Evolutionary conservation across 2,329 filamentous ascomycete genomes (phyloP), one percentile per base, ranked within the genome.

Genomic region (Clarireedia homoeocarpa): DNA sequence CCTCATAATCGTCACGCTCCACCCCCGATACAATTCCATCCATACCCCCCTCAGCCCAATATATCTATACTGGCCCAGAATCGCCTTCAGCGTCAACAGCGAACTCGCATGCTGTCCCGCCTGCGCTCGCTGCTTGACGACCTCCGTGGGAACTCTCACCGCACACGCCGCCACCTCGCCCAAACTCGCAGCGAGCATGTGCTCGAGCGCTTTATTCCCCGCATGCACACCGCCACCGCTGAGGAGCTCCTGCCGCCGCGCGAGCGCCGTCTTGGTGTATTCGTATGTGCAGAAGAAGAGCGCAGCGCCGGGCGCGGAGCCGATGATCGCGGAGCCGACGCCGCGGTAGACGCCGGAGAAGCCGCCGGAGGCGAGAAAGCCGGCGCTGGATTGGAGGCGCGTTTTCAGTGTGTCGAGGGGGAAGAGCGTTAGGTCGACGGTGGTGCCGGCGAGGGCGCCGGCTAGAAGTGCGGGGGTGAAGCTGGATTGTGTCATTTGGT

Each of bases 391-490:
- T 75, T 99, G 94, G 6, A 99, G 89, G 15, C 94, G 91, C 45
- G 95, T 99, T 76, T 99, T 99, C 70, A 99, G 85, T 0, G 94
- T 99, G 80, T 99, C 95, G 78, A 99, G 90, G 0, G 94, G 94
- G 77, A 89, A 99, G 69, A 99, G 89, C 55, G 91, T 91, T 67
- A 96, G 85, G 81, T 99, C 94, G 72, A 97, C 94, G 14, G 91
- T 95, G 48, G 94, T 94, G 69, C 94, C 94, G 63, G 94, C 94
- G 63, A 96, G 77, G 68, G 85, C 94, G 71, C 94, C 94, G 64
- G 94, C 90, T 78, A 85, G 71, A 66, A 86, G 82, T 67, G 83
- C 81, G 26, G 80, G 77, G 53, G 77, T 77, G 75, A 83, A 85
- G 66, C 76, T 69, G 39, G 75, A 73, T 65, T 65, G 51, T 45